Percentiles rank a stretch among this genome's conserved stretches.
Conservation (phyloP, 1,284 basidiomycete species). For the Rhodofomes roseus region DNA sequence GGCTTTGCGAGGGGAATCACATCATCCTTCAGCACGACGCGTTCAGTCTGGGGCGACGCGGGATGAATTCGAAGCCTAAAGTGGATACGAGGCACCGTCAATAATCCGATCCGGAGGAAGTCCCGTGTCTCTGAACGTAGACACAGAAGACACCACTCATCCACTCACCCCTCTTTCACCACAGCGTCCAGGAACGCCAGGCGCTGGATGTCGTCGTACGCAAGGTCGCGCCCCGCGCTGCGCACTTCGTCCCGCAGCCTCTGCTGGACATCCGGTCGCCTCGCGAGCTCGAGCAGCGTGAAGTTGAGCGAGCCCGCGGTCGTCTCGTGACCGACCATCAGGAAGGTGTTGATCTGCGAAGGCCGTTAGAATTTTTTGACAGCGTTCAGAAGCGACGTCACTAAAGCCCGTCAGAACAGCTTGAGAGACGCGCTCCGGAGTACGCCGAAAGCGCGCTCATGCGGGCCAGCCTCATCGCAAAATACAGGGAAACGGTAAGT, state of each 20-base stretch:
- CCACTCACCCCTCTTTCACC: slow-evolving; percentile 21
- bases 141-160: neutral
- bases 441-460: neutral
- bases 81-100: neutral
- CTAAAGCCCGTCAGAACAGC: neutral
- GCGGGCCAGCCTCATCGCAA: neutral
- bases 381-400: neutral
- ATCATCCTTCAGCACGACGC: slow-evolving; percentile 36
- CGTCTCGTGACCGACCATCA: slow-evolving; percentile 33
- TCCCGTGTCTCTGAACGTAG: too few species aligned
- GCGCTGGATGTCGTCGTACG: slow-evolving; percentile 43
- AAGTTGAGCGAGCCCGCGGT: slow-evolving; percentile 28
- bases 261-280: slow-evolving; percentile 43
- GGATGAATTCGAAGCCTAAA: slow-evolving; percentile 38
- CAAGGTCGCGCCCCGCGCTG: slow-evolving; percentile 18
- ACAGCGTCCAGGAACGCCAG: slow-evolving; percentile 55
- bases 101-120: neutral
- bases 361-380: neutral
- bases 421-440: neutral
- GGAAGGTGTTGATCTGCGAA: slow-evolving; percentile 22
- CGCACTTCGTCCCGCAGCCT: slow-evolving; percentile 50
- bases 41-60: slow-evolving; percentile 35
- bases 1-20: slow-evolving; percentile 41
- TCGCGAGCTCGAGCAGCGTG: slow-evolving; percentile 42
- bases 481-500: too few species aligned